Evolutionary conservation across 148 eudicot species (phyloP).

Genomic region (Polygonum aviculare): DNA sequence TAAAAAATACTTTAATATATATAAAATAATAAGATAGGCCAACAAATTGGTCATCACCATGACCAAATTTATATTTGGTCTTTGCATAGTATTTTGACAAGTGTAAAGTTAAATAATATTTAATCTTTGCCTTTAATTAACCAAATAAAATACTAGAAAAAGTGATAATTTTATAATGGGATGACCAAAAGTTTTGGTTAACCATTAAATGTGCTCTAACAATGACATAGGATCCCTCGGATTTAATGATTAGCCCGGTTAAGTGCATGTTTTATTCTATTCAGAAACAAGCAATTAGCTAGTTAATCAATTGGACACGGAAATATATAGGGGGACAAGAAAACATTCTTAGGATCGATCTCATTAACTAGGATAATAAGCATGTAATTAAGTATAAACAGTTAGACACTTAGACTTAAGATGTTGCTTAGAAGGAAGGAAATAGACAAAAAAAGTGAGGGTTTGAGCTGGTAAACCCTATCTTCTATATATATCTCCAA

Average conservation of each 20-base stretch:
- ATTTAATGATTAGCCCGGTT: not conserved
- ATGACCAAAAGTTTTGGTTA: no score
- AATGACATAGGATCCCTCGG: not conserved
- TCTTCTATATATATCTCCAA: not conserved
- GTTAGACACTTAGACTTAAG: not conserved
- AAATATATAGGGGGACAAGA: not conserved
- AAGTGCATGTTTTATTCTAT: not conserved
- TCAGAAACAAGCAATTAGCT: not conserved
- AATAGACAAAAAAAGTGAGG: conserved; percentile 18
- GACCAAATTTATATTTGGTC: no score
- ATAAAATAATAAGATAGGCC: no score
- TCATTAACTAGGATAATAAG: not conserved
- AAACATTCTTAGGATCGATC: conserved; percentile 9
- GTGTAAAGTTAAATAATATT: no score
- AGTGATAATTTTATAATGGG: no score
- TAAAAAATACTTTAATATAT: no score
- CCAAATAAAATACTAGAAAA: no score
- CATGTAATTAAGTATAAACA: not conserved
- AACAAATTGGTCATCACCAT: no score
- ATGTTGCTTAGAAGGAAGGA: conserved; percentile 30
- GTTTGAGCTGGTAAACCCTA: conserved; percentile 11
- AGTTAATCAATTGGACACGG: not conserved
- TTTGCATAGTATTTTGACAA: no score
- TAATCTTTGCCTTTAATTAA: no score
- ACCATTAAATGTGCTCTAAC: no score